Percentiles rank a stretch among this genome's conserved stretches.
phyloP scores from a whole-genome alignment of 1,284 basidiomycete genomes.

The Rhodotorula sp. region DNA sequence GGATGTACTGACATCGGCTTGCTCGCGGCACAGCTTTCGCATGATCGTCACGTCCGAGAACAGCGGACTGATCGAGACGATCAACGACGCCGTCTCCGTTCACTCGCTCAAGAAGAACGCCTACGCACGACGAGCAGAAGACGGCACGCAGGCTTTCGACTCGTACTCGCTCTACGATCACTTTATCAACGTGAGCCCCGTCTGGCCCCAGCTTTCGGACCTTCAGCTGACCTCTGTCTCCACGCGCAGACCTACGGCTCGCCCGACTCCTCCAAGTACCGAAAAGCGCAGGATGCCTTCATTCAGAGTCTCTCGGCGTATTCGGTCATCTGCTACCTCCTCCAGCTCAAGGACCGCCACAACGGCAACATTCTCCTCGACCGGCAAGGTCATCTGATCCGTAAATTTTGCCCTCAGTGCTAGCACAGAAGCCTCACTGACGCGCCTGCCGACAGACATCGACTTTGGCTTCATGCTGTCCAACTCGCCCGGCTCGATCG shows the following conservation, averaged over 20 bases:
- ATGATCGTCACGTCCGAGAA: constrained; percentile 92
- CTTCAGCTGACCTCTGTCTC: neutral
- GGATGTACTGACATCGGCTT: neutral
- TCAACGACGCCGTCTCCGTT: constrained; percentile 94
- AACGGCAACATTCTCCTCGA: constrained; percentile 98
- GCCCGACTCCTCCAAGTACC: constrained; percentile 77
- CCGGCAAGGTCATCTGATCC: constrained; percentile 86
- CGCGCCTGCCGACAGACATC: constrained; percentile 58
- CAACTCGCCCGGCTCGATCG: constrained; percentile 94
- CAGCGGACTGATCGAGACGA: constrained; percentile 90
- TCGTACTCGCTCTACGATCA: constrained; percentile 77
- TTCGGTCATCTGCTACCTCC: constrained; percentile 87
- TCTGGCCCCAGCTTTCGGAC: neutral
- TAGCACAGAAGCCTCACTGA: neutral
- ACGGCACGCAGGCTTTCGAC: constrained; percentile 37
- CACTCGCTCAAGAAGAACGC: constrained; percentile 99
- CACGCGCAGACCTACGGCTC: constrained; percentile 76
- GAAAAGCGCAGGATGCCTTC: constrained; percentile 77
- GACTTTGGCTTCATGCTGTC: constrained; percentile 99
- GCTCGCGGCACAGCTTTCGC: constrained; percentile 56
- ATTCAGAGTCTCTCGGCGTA: constrained; percentile 88
- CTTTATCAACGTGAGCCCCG: constrained; percentile 68
- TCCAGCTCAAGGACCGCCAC: constrained; percentile 98
- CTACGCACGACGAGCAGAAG: constrained; percentile 55
- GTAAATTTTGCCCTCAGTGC: constrained; percentile 37